Base-by-base conservation (phyloP, 495 filamentous ascomycete genomes). In the Xylaria curta region DNA sequence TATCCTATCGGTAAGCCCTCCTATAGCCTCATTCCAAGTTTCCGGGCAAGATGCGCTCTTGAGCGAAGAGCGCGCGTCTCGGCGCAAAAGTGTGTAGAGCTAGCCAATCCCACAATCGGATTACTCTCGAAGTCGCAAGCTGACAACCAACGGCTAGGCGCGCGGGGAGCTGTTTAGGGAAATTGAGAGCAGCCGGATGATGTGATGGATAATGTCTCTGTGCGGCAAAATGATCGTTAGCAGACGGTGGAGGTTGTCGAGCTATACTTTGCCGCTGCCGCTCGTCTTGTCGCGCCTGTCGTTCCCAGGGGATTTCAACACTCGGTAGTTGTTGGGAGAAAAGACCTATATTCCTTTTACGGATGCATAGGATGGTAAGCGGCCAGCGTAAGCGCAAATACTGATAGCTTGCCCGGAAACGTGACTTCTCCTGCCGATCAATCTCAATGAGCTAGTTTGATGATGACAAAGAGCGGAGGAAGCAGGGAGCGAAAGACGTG, bases 81-180 rank as follows among this genome's bases (percentile, higher is more conserved):
- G n/a, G 69, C 61, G 40, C 49, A 60, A 58, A 36, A 49, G 26
- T 56, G 46, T 58, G 61, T 19, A 51, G 40, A 66, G 33, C 38
- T 60, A 28, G 62, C 69, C 69, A 71, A 71, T 71, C 51, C 61
- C 33, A 42, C 51, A 46, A 21, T 21, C 62, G 24, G 58, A 17
- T 31, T 24, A 42, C 51, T 26, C 51, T 33, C 40, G 17, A 64
- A 66, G 61, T 40, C 36, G 60, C 49, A 21, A 65, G 68, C 61
- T 47, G 15, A 54, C 54, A 51, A 62, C 31, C 44, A 53, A 36
- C n/a, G 26, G 44, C 38, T 53, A 63, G 56, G 63, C 70, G 70
- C 64, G 70, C 56, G 64, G 63, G 56, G 70, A 72, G 56, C 62
- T 60, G 40, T 24, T 63, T 60, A 61, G 19, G 70, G 63, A 66